Conservation (phyloP, 2,329 filamentous ascomycete species). For the Setomelanomma holmii region DNA sequence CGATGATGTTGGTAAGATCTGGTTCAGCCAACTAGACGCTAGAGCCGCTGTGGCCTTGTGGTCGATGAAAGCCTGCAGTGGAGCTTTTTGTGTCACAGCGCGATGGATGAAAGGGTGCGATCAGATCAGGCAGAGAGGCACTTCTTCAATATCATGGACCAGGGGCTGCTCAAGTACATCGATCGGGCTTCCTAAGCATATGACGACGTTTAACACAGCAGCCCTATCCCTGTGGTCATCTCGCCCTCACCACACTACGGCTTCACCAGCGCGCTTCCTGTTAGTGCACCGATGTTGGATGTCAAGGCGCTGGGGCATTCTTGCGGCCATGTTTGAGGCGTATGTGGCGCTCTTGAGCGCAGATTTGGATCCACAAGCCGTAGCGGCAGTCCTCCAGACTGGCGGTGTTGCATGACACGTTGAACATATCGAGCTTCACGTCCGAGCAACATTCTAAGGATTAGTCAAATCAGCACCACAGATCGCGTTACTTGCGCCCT, state of each 20-base stretch:
- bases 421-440: neutral
- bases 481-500: neutral
- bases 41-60: neutral
- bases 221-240: slow-evolving; percentile 42
- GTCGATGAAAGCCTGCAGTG: neutral
- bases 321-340: slow-evolving; percentile 40
- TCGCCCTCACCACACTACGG: slow-evolving; percentile 30
- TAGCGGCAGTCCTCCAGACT: slow-evolving; percentile 6
- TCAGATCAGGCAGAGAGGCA: slow-evolving; percentile 26
- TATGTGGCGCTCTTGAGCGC: slow-evolving; percentile 41
- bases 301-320: slow-evolving; percentile 38
- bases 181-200: slow-evolving; percentile 34
- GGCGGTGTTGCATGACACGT: slow-evolving; percentile 10
- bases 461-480: neutral
- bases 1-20: slow-evolving; percentile 3
- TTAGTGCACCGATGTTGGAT: slow-evolving; percentile 35
- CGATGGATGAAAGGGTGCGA: slow-evolving; percentile 13
- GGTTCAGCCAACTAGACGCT: neutral
- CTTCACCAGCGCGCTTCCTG: slow-evolving; percentile 36
- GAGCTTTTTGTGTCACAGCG: slow-evolving; percentile 26
- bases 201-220: slow-evolving; percentile 34
- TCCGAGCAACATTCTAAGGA: slow-evolving; percentile 2
- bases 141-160: slow-evolving; percentile 25
- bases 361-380: slow-evolving; percentile 31
- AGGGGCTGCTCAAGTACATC: slow-evolving; percentile 43